Percentiles rank a stretch among this genome's conserved stretches.
Conservation (phyloP, 2,329 filamentous ascomycete genomes). For the Didymella keratinophila region DNA sequence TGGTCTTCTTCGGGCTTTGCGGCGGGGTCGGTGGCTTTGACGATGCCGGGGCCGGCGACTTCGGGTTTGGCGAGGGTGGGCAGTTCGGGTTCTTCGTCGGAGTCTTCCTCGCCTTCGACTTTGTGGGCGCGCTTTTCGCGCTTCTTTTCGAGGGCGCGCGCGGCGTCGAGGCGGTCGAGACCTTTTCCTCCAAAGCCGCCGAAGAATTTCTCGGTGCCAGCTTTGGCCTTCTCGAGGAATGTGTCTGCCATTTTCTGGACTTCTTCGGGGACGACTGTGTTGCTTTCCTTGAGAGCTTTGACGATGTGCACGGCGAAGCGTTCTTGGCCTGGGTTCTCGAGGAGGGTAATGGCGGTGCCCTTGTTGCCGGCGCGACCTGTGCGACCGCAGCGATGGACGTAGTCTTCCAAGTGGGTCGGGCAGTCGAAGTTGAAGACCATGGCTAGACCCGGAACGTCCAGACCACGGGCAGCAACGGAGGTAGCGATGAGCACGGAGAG, state of each 20-base stretch:
- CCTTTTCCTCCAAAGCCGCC: slow-evolving; percentile 95
- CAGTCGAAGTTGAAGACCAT: slow-evolving; percentile 95
- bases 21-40: slow-evolving; percentile 34
- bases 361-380: slow-evolving; percentile 95
- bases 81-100: slow-evolving; percentile 74
- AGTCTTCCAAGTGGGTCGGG: slow-evolving; percentile 94
- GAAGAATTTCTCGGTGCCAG: slow-evolving; percentile 84
- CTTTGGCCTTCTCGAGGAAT: slow-evolving; percentile 90
- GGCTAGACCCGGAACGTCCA: slow-evolving; percentile 96
- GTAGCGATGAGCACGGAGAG: slow-evolving; percentile 92
- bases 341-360: slow-evolving; percentile 92
- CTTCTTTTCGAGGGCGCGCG: slow-evolving; percentile 84
- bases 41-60: slow-evolving; percentile 46
- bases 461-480: slow-evolving; percentile 90
- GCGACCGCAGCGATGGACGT: slow-evolving; percentile 91
- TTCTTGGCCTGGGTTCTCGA: slow-evolving; percentile 91
- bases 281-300: slow-evolving; percentile 92
- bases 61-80: slow-evolving; percentile 66
- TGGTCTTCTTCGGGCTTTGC: slow-evolving; percentile 30
- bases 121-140: slow-evolving; percentile 80
- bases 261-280: slow-evolving; percentile 78
- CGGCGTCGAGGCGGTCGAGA: slow-evolving; percentile 87
- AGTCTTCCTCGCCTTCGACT: slow-evolving; percentile 86
- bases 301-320: slow-evolving; percentile 87
- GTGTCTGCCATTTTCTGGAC: slow-evolving; percentile 68